Percentiles rank a stretch among this genome's conserved stretches.
Evolutionary conservation across 768 basidiomycete genomes (phyloP).

Genomic region (Leccinum disarticulatum): DNA sequence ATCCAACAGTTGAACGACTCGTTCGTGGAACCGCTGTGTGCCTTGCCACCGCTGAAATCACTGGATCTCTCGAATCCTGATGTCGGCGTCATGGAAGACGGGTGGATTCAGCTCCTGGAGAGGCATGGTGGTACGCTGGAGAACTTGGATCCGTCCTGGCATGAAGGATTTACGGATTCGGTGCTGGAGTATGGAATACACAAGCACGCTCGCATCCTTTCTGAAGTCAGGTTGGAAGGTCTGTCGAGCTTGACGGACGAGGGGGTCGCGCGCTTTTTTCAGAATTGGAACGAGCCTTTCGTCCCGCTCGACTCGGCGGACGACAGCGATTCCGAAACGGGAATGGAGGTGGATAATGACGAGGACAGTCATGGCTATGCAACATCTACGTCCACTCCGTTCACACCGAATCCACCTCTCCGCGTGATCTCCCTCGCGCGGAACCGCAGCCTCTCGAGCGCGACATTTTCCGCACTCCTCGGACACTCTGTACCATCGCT

Average conservation of each 20-base stretch:
- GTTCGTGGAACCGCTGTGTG: conserved; percentile 54
- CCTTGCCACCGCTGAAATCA: conserved; percentile 40
- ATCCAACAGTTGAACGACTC: conserved; percentile 68
- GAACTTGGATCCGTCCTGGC: conserved; percentile 70
- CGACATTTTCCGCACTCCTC: conserved; percentile 62
- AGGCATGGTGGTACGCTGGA: conserved; percentile 54
- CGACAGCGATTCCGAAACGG: conserved; percentile 4
- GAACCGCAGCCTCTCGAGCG: conserved; percentile 51
- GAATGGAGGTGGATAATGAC: conserved; percentile 22
- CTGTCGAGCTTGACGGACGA: conserved; percentile 65
- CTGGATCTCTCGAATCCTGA: conserved; percentile 73
- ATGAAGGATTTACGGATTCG: conserved; percentile 57
- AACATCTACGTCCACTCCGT: background rate
- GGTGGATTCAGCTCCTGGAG: conserved; percentile 54
- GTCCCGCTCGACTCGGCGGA: conserved; percentile 5
- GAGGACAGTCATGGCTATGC: background rate
- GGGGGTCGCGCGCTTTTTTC: conserved; percentile 71
- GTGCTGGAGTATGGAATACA: conserved; percentile 63
- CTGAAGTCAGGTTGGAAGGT: conserved; percentile 53
- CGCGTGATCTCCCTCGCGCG: conserved; percentile 58
- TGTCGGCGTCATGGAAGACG: conserved; percentile 52
- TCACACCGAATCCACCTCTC: conserved; percentile 46
- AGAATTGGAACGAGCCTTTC: conserved; percentile 41
- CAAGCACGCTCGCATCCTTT: conserved; percentile 46
- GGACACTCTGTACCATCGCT: conserved; percentile 63